A percentile compares a stretch with the other conserved stretches of the same genome.
Evolutionary conservation across 202 grass and related monocot species (phyloP).

Genomic region (Musa balbisiana): DNA sequence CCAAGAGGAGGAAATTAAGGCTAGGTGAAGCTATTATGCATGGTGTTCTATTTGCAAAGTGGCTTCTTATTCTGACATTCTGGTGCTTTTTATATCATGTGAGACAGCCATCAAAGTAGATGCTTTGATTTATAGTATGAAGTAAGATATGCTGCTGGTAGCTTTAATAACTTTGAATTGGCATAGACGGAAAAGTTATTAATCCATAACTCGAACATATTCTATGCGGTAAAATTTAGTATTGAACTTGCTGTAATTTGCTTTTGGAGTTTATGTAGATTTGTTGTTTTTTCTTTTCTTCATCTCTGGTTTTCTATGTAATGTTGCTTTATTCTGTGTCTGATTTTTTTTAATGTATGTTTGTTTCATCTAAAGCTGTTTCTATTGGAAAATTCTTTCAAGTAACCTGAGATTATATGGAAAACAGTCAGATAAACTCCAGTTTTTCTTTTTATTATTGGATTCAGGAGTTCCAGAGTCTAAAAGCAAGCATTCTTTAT

Average conservation of each 20-base stretch:
- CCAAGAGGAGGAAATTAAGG: slow-evolving; percentile 30
- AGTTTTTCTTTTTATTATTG: background rate
- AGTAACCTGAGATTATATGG: background rate
- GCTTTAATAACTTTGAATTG: background rate
- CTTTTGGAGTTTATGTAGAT: too few species aligned
- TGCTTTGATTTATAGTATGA: background rate
- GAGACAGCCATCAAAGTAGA: too few species aligned
- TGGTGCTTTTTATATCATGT: too few species aligned
- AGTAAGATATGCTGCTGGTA: background rate
- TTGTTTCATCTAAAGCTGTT: background rate
- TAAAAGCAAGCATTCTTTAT: background rate
- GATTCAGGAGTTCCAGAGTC: background rate
- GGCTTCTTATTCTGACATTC: too few species aligned
- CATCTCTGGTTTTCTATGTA: too few species aligned
- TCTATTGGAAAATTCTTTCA: background rate
- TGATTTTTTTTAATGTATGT: too few species aligned
- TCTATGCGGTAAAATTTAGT: too few species aligned
- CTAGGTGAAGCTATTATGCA: background rate
- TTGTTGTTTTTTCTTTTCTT: too few species aligned
- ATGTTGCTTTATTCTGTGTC: too few species aligned
- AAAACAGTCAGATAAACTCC: background rate
- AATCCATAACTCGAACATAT: background rate
- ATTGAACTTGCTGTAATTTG: too few species aligned
- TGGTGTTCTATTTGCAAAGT: background rate
- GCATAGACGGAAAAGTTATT: background rate